Percentiles rank a stretch among this genome's conserved stretches.
These are phyloP conservation scores for Ogataea methylovora DNA, from an alignment of 805 yeast species.

Conservation along the genomic window DNA sequence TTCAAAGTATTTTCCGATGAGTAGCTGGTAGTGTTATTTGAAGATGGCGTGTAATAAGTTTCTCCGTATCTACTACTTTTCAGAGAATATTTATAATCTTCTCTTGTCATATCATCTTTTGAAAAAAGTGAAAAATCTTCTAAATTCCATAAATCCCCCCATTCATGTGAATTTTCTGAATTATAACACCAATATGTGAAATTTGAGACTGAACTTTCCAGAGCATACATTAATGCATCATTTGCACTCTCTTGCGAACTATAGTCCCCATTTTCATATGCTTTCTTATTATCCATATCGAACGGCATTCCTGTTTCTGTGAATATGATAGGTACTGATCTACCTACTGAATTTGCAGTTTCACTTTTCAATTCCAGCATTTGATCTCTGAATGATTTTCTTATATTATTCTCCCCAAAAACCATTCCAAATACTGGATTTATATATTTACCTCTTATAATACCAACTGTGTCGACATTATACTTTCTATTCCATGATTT, in stretches of 20 bases:
- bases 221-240: slow-evolving; percentile 73
- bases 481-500: slow-evolving; percentile 78
- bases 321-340: slow-evolving; percentile 62
- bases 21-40: too few species aligned
- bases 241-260: slow-evolving; percentile 71
- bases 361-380: slow-evolving; percentile 61
- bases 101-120: slow-evolving; percentile 37
- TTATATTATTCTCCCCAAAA: slow-evolving; percentile 72
- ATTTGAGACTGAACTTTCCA: slow-evolving; percentile 66
- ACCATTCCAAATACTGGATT: slow-evolving; percentile 72
- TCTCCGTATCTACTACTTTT: slow-evolving; percentile 9
- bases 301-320: slow-evolving; percentile 98
- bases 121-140: slow-evolving; percentile 92
- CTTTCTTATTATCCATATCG: slow-evolving; percentile 80
- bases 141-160: slow-evolving; percentile 92
- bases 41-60: slow-evolving; percentile 1
- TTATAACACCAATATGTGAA: slow-evolving; percentile 87
- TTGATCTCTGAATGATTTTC: slow-evolving; percentile 66
- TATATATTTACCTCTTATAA: slow-evolving; percentile 68
- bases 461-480: slow-evolving; percentile 86
- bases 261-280: slow-evolving; percentile 62
- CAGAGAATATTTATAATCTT: slow-evolving; percentile 5
- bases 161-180: slow-evolving; percentile 60
- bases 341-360: slow-evolving; percentile 54
- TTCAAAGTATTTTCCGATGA: not conserved